Base-by-base conservation (phyloP, 768 basidiomycete genomes). In the Agrocybe chaxingu region DNA sequence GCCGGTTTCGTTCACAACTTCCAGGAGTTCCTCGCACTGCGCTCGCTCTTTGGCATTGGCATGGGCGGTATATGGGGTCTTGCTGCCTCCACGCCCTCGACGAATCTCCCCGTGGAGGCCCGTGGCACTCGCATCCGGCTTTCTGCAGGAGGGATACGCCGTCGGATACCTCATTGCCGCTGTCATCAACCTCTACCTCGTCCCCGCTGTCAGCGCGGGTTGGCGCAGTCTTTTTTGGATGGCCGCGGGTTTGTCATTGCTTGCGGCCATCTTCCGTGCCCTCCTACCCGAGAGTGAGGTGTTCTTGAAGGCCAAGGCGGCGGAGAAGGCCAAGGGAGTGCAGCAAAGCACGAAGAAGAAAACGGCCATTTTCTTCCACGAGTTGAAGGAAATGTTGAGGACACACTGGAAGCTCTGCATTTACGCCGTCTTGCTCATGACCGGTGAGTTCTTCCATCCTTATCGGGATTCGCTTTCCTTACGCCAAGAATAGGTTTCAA, bases 1-100 rank as follows among this genome's bases (percentile, higher is more conserved):
- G 82, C 84, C 1, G 85, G 89, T 24, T 98, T 95, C 67, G 83
- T 84, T 38, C 75, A 85, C 12, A 91, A 84, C 0, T 98, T 81
- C 69, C 31, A 52, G 0, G 76, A 86, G 54, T 98, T 98, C 72
- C 79, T 98, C 19, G 92, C 80, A 11, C 75, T 92, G 4, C 80
- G 94, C 5, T 79, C 85, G 1, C 75, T 97, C 39, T 95, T 94
- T 62, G 92, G 92, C 53, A 79, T 93, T 45, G 86, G 84, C 0
- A 92, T 93, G 90, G 90, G 91, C 32, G 90, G 90, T 0, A 79
- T 96, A 41, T 96, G 93, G 92, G 92, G 92, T 12, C 71, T 92
- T 30, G 79, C 91, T 0, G 75, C 89, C 1, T 78, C 90, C 0
- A 93, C 89, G 85, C 89, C 0, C 83, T 97, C 34, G 94, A 97